These are phyloP conservation scores for Polychaeton citri DNA, from an alignment of 2,329 filamentous ascomycete species.

Conservation along the genomic window DNA sequence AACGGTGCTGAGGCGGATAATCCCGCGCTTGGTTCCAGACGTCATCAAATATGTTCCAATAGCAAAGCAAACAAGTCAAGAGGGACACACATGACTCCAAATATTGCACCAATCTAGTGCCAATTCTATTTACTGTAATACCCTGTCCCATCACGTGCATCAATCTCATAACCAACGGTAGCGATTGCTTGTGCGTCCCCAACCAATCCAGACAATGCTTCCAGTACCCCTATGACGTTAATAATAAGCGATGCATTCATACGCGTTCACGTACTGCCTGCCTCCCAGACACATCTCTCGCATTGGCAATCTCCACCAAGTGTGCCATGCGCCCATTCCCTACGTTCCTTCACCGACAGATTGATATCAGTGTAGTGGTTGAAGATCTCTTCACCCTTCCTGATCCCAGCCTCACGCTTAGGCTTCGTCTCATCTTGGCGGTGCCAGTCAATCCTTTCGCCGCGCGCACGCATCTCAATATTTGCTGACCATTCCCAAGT, in stretches of 20 bases:
- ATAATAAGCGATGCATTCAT: too few relatives aligned
- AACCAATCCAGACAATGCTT: too few relatives aligned
- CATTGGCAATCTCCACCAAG: conserved; percentile 86
- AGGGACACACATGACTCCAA: too few relatives aligned
- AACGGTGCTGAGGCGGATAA: neutral
- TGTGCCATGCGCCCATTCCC: conserved; percentile 80
- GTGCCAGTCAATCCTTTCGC: conserved; percentile 41
- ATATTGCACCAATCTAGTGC: too few relatives aligned
- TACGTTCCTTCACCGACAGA: conserved; percentile 61
- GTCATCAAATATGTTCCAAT: neutral
- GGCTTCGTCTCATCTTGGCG: conserved; percentile 16
- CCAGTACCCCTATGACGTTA: too few relatives aligned
- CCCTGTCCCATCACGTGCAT: too few relatives aligned
- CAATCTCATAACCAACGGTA: too few relatives aligned
- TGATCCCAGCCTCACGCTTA: conserved; percentile 45
- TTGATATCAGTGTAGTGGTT: conserved; percentile 91
- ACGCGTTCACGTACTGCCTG: too few relatives aligned
- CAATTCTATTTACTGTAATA: too few relatives aligned
- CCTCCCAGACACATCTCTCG: conserved; percentile 64
- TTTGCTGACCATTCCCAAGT: conserved; percentile 82
- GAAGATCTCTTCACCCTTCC: conserved; percentile 68
- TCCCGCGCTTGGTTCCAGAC: neutral
- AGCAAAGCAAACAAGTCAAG: neutral
- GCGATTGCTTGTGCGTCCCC: too few relatives aligned
- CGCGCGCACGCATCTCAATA: conserved; percentile 56